phyloP scores from a whole-genome alignment of 768 basidiomycete genomes.

The Megacollybia marginata region DNA sequence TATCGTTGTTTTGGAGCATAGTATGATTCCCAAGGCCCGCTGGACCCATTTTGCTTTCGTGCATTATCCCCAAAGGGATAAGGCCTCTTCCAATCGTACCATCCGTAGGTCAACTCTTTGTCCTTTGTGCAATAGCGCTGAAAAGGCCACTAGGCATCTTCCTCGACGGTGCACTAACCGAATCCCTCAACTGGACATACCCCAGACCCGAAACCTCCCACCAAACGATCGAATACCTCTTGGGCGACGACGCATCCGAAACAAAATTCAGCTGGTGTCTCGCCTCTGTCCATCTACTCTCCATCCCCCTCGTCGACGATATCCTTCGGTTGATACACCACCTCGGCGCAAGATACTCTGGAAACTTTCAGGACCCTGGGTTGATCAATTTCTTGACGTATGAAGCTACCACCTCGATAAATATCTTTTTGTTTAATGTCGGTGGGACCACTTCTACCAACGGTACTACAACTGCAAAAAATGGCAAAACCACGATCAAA shows the following conservation, averaged over 20 bases:
- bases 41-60: slow-evolving; percentile 73
- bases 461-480: no score
- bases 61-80: slow-evolving; percentile 47
- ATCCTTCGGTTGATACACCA: slow-evolving; percentile 71
- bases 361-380: slow-evolving; percentile 65
- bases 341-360: slow-evolving; percentile 71
- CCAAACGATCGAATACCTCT: slow-evolving; percentile 32
- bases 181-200: slow-evolving; percentile 57
- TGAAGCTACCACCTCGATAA: slow-evolving; percentile 76
- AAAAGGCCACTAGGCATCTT: slow-evolving; percentile 48
- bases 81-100: slow-evolving; percentile 36
- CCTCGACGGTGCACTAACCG: slow-evolving; percentile 62
- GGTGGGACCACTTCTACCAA: slow-evolving; percentile 14
- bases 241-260: slow-evolving; percentile 43
- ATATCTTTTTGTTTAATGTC: slow-evolving; percentile 59
- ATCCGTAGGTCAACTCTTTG: slow-evolving; percentile 42
- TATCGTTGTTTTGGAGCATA: slow-evolving; percentile 34
- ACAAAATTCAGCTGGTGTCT: slow-evolving; percentile 59
- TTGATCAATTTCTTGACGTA: slow-evolving; percentile 77
- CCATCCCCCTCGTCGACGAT: slow-evolving; percentile 63
- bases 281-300: slow-evolving; percentile 57
- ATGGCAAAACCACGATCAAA: not conserved
- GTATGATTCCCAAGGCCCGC: slow-evolving; percentile 41
- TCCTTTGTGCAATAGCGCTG: slow-evolving; percentile 1
- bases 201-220: slow-evolving; percentile 40